Conservation (phyloP, 176 grass and related monocot genomes). For the Musa beccarii region DNA sequence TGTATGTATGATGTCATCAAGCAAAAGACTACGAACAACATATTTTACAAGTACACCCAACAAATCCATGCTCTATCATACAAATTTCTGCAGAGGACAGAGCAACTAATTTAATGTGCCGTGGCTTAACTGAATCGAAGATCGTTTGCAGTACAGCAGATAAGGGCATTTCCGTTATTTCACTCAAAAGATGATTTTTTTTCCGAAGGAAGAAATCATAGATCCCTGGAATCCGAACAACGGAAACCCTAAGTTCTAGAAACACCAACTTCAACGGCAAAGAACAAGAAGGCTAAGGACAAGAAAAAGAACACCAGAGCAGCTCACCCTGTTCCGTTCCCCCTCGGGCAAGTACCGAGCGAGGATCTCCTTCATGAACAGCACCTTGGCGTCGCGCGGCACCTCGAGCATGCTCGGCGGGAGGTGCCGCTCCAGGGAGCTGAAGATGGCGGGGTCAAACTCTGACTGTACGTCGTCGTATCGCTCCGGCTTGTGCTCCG, state of each 20-base stretch:
- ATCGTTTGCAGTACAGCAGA: background rate
- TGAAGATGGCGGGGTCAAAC: conserved; percentile 58
- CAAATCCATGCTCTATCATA: background rate
- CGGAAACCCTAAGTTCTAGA: conserved; percentile 9
- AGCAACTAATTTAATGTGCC: background rate
- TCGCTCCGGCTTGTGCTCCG: conserved; percentile 51
- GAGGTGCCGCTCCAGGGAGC: conserved; percentile 69
- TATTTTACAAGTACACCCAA: no score
- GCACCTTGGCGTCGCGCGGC: conserved; percentile 49
- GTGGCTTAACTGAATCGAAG: background rate
- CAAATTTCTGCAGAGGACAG: background rate
- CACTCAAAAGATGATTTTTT: background rate
- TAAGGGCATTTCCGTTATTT: conserved; percentile 14
- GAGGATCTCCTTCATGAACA: conserved; percentile 58
- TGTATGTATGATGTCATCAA: no score
- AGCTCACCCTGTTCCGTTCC: conserved; percentile 54
- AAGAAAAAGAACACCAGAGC: conserved; percentile 1
- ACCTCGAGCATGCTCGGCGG: conserved; percentile 58
- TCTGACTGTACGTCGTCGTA: conserved; percentile 53
- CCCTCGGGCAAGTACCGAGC: conserved; percentile 61
- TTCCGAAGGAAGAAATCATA: background rate
- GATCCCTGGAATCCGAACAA: background rate
- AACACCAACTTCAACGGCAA: conserved; percentile 6
- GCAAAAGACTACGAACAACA: background rate
- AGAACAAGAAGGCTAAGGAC: background rate